Evolutionary conservation across 495 filamentous ascomycete species (phyloP), one percentile per base, ranked within the genome.

Genomic region (Neurospora sublineolata): DNA sequence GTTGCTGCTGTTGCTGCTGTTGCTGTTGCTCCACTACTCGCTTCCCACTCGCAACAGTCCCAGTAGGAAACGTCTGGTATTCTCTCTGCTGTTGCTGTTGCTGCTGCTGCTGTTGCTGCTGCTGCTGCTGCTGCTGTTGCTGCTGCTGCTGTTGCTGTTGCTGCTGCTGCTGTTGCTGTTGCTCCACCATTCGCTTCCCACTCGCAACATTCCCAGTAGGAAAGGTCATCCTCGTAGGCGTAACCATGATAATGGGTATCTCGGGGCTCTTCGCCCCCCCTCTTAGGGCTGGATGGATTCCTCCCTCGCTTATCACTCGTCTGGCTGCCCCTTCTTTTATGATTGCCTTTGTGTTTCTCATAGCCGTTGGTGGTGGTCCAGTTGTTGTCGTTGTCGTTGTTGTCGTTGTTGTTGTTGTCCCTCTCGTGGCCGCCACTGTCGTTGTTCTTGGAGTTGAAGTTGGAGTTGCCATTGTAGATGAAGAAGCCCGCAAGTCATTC

Each of bases 401-500:
- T 8, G 40, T 18, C 7, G 14, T 12, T 16, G 39, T 41, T 2
- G 40, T 3, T 9, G 41, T n/a, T 10, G 41, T 44, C 7, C 14
- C 42, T 16, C 11, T 60, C 12, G 14, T 60, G 20, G 46, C 3
- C 1, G 5, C 27, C 23, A 12, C 6, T 6, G 27, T 7, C 12
- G 23, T 30, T 1, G 23, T 6, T 23, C 14, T 16, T 8, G 12
- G 14, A 18, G 52, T 64, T 64, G 27, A 14, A 33, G 52, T 33
- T 33, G 52, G 2, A 1, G 52, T 33, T 8, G 52, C 23, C 18
- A 10, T 11, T 52, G 46, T 4, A 7, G 46, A 60, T 8, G 46
- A 33, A 33, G 52, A 64, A 33, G 27, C 52, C 14, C 52, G 12
- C 27, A 64, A 46, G 40, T 77, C 77, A 37, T 72, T 68, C 2